These are phyloP conservation scores for Macrocybe gigantea DNA, from an alignment of 768 basidiomycete species.

Conservation along the genomic window DNA sequence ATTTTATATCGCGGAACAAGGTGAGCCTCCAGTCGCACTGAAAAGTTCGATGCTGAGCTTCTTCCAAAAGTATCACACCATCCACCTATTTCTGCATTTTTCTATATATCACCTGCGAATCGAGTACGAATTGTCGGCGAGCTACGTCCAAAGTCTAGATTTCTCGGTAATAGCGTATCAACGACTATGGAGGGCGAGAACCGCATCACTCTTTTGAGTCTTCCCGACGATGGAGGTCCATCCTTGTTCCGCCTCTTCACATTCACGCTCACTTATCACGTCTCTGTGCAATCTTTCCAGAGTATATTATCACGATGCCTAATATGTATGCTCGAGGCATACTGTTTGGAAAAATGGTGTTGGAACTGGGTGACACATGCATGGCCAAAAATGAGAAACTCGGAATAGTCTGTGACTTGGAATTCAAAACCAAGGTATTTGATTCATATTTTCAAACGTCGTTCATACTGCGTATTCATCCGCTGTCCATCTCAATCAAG, in stretches of 20 bases:
- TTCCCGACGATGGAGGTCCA: conserved; percentile 82
- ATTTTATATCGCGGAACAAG: conserved; percentile 96
- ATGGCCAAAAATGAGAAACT: conserved; percentile 78
- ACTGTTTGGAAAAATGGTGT: conserved; percentile 89
- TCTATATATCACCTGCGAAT: conserved; percentile 90
- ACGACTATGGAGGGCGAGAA: conserved; percentile 98
- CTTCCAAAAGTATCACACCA: conserved; percentile 80
- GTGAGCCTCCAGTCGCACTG: conserved; percentile 25
- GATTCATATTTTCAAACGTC: not conserved
- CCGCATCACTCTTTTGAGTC: conserved; percentile 75
- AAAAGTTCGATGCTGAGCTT: not conserved
- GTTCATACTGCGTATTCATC: not conserved
- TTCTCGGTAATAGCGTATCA: conserved; percentile 94
- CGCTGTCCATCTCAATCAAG: conserved; percentile 26
- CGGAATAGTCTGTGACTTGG: conserved; percentile 72
- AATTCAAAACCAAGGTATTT: conserved; percentile 94
- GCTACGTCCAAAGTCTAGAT: conserved; percentile 91
- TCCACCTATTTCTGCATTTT: conserved; percentile 93
- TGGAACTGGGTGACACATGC: conserved; percentile 91
- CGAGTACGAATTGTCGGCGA: conserved; percentile 86
- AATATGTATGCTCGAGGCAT: conserved; percentile 95
- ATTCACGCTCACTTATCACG: not conserved
- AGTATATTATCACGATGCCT: conserved; percentile 91
- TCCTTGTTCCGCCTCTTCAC: conserved; percentile 10
- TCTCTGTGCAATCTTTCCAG: conserved; percentile 27